Percentiles rank a stretch among this genome's conserved stretches.
These are phyloP conservation scores for Pleurotus sapidus DNA, from an alignment of 768 basidiomycete species.

Conservation along the genomic window DNA sequence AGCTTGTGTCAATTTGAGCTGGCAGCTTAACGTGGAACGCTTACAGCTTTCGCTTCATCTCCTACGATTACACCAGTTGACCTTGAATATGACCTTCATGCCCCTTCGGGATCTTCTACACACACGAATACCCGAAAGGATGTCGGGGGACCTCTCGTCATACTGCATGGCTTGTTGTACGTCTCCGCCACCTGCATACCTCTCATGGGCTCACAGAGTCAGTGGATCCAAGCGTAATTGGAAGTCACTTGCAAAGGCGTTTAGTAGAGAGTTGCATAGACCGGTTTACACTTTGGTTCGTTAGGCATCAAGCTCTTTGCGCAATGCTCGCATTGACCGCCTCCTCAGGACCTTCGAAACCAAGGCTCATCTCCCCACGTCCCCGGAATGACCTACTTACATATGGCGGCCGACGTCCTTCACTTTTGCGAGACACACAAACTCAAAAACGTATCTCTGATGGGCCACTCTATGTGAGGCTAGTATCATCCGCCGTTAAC, in stretches of 20 bases:
- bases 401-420: conserved; percentile 79
- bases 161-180: conserved; percentile 66
- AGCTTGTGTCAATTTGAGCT: neutral
- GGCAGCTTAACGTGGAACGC: neutral
- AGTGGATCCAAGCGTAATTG: conserved; percentile 92
- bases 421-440: conserved; percentile 57
- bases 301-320: neutral
- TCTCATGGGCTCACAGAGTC: neutral
- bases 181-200: conserved; percentile 12
- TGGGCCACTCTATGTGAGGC: conserved; percentile 89
- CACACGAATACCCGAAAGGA: conserved; percentile 14
- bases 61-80: conserved; percentile 9
- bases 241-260: conserved; percentile 75
- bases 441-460: conserved; percentile 61
- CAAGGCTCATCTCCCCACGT: conserved; percentile 82
- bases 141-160: conserved; percentile 44
- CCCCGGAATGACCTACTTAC: conserved; percentile 67
- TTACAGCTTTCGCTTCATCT: neutral
- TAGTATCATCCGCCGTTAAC: neutral
- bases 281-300: conserved; percentile 75
- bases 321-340: neutral
- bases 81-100: conserved; percentile 14
- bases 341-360: conserved; percentile 77
- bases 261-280: conserved; percentile 59
- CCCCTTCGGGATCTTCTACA: conserved; percentile 10